A percentile compares a stretch with the other conserved stretches of the same genome.
These are phyloP conservation scores for Yamadazyma paraphyllophila DNA, from an alignment of 805 yeast species.

Conservation along the genomic window DNA sequence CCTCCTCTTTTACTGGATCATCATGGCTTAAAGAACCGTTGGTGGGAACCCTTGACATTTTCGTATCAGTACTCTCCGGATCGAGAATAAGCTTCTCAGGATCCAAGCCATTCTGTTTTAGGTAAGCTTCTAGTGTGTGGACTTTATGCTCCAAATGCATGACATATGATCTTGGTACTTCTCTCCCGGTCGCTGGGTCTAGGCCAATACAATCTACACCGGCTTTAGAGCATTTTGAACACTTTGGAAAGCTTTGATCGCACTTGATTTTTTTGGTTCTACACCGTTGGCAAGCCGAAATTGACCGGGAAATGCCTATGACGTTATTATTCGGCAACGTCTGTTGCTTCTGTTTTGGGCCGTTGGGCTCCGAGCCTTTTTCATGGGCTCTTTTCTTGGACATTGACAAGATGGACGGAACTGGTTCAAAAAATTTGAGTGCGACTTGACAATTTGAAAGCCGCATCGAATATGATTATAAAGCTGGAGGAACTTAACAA, in stretches of 20 bases:
- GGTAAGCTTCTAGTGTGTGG: conserved; percentile 49
- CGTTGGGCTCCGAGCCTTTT: background rate
- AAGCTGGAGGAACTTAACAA: background rate
- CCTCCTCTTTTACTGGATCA: background rate
- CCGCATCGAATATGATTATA: background rate
- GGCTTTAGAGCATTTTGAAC: conserved; percentile 61
- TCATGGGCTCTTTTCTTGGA: background rate
- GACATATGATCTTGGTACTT: conserved; percentile 77
- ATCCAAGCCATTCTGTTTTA: conserved; percentile 46
- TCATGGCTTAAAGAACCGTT: background rate
- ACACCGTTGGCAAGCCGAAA: conserved; percentile 86
- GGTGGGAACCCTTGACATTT: too few species aligned
- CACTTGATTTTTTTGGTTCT: conserved; percentile 65
- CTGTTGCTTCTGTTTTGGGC: background rate
- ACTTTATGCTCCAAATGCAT: conserved; percentile 68
- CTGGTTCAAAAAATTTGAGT: too few species aligned
- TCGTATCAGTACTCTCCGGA: too few species aligned
- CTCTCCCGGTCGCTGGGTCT: conserved; percentile 87
- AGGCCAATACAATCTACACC: conserved; percentile 75
- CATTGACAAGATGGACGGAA: background rate
- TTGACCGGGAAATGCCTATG: conserved; percentile 56
- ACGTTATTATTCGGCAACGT: background rate
- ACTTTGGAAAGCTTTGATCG: conserved; percentile 66
- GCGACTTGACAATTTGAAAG: background rate
- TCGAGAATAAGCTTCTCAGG: conserved; percentile 6